Evolutionary conservation across 176 grass and related monocot species (phyloP), one percentile per base, ranked within the genome.

Genomic region (Microstegium vimineum): DNA sequence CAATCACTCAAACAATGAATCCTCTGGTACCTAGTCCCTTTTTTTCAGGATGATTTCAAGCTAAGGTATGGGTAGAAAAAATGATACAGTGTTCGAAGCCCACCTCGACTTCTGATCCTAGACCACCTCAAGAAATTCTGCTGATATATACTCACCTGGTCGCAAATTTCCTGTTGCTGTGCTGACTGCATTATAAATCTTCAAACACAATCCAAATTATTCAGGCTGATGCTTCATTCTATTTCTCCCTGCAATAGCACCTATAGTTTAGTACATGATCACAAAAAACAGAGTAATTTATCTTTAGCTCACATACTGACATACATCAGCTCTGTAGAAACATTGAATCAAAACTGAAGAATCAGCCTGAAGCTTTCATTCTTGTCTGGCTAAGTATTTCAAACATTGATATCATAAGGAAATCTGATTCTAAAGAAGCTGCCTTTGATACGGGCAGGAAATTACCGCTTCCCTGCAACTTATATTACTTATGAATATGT

Each of bases 1-100:
- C 16, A 70, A 81, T 47, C 42, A 23, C 22, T 4, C 63, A 64
- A n/a, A 54, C 26, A 70, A 81, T 77, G 83, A 85, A 85, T 71
- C 22, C 33, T 84, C 52, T 52, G 3, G 2, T 42, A 67, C 40
- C 52, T 16, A 84, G 33, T 38, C 80, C 42, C 35, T 5, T 8
- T 52, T 52, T 42, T 62, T 28, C 6, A 63, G 36, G 16, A 46
- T n/a, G 32, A 69, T 52, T 77, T 83, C 13, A 71, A 43, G 3
- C 52, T n/a, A 51, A 51, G 17, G 47, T 51, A 20, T 51, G 47
- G 47, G 47, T 51, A 51, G 5, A 51, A 51, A 49, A 20, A 20
- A 20, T 18, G 47, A 51, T 51, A 51, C 47, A 51, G 17, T 5
- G 1, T 51, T 51, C 1, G 6, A 52, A 52, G 47, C 47, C 5